Evolutionary conservation across 768 basidiomycete species (phyloP), one percentile per base, ranked within the genome.

Genomic region (Lentinus tigrinus): DNA sequence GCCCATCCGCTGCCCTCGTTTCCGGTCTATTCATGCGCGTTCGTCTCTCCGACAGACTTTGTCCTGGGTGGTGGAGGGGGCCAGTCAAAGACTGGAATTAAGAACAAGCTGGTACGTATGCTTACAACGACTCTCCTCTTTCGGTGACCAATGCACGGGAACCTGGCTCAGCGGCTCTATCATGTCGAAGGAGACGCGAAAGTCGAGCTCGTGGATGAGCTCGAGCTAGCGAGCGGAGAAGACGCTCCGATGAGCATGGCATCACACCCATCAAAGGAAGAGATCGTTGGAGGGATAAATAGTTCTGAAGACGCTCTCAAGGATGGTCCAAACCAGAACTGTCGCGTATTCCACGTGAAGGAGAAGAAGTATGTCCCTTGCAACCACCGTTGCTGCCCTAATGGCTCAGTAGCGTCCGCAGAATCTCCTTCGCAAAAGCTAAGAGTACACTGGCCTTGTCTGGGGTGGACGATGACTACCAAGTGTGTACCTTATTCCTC

Each of bases 211-310:
- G 69, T 87, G 24, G 72, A 82, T 63, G 93, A 97, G 70, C 77
- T 86, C 47, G 85, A 92, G 65, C 80, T 99, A 13, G 87, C 83
- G 54, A 81, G 72, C 28, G 89, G 85, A 36, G 95, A 95, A 69
- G 97, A 98, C 73, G 91, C 90, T 4, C 95, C 97, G n/a, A 98
- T 95, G 93, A 96, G 94, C 70, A 87, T 98, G 80, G 87, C 88
- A 17, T 81, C 84, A 13, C 74, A 89, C 68, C 72, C 77, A 9
- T 71, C 84, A 80, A 74, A 70, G 48, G 76, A 80, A 69, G 75
- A 75, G 61, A 63, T 98, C 52, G 81, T 89, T 0, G 95, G 95
- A 62, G 96, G 96, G 14, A 83, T 98, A 58, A 98, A 98, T 71
- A 92, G 91, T 57, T 70, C 89, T 0, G 71, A 77, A 23, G 84